A percentile compares a stretch with the other conserved stretches of the same genome.
These are phyloP conservation scores for Arachis monticola DNA, from an alignment of 331 rosid genomes.

Conservation along the genomic window DNA sequence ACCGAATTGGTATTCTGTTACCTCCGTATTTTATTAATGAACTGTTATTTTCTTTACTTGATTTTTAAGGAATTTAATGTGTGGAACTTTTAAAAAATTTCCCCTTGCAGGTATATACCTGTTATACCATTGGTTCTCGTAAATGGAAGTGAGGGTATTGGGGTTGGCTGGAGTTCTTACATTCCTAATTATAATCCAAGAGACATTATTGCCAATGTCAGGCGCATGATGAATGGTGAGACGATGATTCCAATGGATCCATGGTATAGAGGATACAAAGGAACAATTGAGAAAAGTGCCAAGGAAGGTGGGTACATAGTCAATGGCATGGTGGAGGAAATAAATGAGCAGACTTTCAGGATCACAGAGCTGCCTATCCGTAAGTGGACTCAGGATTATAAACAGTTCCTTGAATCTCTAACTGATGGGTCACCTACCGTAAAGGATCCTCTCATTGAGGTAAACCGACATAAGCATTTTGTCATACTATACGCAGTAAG, in stretches of 20 bases:
- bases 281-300: constrained; percentile 68
- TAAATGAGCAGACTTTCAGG: constrained; percentile 66
- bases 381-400: constrained; percentile 94
- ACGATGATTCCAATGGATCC: constrained; percentile 88
- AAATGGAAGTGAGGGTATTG: constrained; percentile 85
- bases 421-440: constrained; percentile 67
- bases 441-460: constrained; percentile 89
- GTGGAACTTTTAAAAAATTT: not conserved
- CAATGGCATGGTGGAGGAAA: constrained; percentile 69
- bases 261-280: constrained; percentile 87
- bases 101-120: constrained; percentile 73
- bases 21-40: not conserved
- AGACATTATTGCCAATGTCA: constrained; percentile 72
- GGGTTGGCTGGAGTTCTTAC: constrained; percentile 79
- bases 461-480: constrained; percentile 29
- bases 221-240: constrained; percentile 67
- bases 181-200: constrained; percentile 81
- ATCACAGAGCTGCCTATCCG: constrained; percentile 83
- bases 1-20: constrained; percentile 70
- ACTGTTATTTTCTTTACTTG: not conserved
- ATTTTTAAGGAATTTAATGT: not conserved
- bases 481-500: not conserved
- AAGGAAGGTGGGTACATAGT: constrained; percentile 74
- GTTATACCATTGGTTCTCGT: constrained; percentile 73
- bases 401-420: constrained; percentile 80